A percentile compares a stretch with the other conserved stretches of the same genome.
Conservation (phyloP, 768 basidiomycete genomes). For the Psilocybe azurescens region DNA sequence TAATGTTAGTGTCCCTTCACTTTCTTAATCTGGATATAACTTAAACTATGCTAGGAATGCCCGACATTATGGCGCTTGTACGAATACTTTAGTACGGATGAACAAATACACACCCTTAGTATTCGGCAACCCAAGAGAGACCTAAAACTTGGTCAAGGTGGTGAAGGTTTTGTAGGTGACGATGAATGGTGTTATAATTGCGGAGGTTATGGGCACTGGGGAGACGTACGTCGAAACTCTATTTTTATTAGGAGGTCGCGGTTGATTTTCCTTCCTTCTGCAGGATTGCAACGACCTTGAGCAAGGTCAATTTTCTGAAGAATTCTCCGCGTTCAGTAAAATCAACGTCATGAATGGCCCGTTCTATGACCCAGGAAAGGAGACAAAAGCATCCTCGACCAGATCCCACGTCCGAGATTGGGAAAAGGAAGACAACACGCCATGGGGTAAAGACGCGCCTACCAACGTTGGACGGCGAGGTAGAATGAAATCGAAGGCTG, state of each 20-base stretch:
- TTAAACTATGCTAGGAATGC: constrained; percentile 62
- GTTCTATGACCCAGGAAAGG: constrained; percentile 54
- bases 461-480: constrained; percentile 71
- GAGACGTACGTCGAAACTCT: constrained; percentile 62
- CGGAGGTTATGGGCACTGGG: constrained; percentile 73
- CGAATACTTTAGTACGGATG: constrained; percentile 65
- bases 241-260: neutral
- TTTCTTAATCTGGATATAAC: neutral
- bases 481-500: constrained; percentile 62
- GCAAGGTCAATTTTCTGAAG: constrained; percentile 47
- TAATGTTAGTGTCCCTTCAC: constrained; percentile 51
- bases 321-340: constrained; percentile 71
- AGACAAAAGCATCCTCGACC: constrained; percentile 25
- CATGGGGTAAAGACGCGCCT: constrained; percentile 53
- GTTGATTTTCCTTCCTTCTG: neutral
- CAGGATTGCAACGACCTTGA: constrained; percentile 63
- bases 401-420: constrained; percentile 46
- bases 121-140: constrained; percentile 54
- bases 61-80: constrained; percentile 85
- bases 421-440: constrained; percentile 37
- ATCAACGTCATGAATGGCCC: constrained; percentile 69
- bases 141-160: constrained; percentile 65
- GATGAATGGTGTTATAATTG: constrained; percentile 89
- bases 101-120: constrained; percentile 47
- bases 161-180: constrained; percentile 76